phyloP scores from a whole-genome alignment of 2,329 filamentous ascomycete species.

The Claviceps purpurea region DNA sequence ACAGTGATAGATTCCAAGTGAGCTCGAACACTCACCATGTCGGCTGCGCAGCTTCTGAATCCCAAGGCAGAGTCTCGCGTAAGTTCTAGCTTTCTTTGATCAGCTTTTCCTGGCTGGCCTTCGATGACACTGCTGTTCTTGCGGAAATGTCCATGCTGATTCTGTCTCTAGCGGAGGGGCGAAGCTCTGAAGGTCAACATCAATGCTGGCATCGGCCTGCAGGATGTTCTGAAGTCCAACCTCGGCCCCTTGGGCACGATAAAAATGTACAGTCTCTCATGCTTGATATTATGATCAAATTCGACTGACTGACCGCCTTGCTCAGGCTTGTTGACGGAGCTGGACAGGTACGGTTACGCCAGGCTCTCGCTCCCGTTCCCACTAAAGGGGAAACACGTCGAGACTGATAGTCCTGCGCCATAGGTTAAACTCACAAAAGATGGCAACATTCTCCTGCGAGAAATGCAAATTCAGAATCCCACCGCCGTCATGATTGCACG shows the following conservation, averaged over 20 bases:
- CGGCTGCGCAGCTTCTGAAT: slow-evolving; percentile 94
- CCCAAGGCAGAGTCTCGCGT: slow-evolving; percentile 97
- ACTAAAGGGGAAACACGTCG: slow-evolving; percentile 13
- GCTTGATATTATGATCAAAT: background rate
- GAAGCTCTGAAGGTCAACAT: slow-evolving; percentile 97
- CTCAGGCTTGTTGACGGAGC: slow-evolving; percentile 54
- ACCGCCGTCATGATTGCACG: slow-evolving; percentile 76
- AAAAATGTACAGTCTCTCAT: slow-evolving; percentile 57
- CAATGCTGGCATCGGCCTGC: slow-evolving; percentile 80
- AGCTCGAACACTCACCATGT: slow-evolving; percentile 46
- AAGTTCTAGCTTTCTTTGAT: slow-evolving; percentile 23
- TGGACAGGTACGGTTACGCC: slow-evolving; percentile 41
- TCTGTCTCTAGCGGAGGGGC: slow-evolving; percentile 60
- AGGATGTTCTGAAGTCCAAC: slow-evolving; percentile 94
- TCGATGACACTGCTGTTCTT: background rate
- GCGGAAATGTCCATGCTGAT: slow-evolving; percentile 12
- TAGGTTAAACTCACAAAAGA: slow-evolving; percentile 99
- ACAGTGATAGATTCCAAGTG: slow-evolving; percentile 5
- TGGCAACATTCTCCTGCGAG: slow-evolving; percentile 70
- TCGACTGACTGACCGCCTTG: slow-evolving; percentile 1
- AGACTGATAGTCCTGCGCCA: slow-evolving; percentile 15
- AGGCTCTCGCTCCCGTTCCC: slow-evolving; percentile 13
- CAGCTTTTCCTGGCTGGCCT: background rate
- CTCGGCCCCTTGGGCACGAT: slow-evolving; percentile 86
- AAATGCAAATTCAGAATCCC: slow-evolving; percentile 95